Conservation (phyloP, 1,139 yeast species). For the Diutina pseudorugosa region DNA sequence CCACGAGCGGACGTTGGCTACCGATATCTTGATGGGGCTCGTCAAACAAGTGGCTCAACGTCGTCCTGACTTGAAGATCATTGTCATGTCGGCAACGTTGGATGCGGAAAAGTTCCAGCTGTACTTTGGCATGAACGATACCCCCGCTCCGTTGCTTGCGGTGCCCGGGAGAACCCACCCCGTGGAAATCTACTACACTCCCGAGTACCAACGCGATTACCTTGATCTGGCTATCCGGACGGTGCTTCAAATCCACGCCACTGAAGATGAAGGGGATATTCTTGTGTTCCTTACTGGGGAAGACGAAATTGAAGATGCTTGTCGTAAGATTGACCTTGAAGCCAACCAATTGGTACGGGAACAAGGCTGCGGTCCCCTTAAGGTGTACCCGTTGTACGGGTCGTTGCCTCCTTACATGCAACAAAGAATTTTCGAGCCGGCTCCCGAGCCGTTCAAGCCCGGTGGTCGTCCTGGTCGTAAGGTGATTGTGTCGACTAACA, state of each 20-base stretch:
- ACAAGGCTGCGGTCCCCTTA: constrained; percentile 78
- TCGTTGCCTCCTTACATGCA: constrained; percentile 94
- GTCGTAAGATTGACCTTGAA: constrained; percentile 76
- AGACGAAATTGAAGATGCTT: constrained; percentile 97
- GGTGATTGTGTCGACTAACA: constrained; percentile 87
- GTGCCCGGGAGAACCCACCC: constrained; percentile 98
- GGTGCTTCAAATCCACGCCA: constrained; percentile 90
- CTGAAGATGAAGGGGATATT: constrained; percentile 91
- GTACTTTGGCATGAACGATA: constrained; percentile 51
- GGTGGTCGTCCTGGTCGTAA: constrained; percentile 87
- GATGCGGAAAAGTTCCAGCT: constrained; percentile 93
- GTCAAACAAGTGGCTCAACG: constrained; percentile 69
- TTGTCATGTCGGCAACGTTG: constrained; percentile 94
- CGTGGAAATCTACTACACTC: constrained; percentile 92
- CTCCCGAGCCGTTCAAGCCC: constrained; percentile 52
- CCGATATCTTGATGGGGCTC: constrained; percentile 94
- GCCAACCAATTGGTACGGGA: constrained; percentile 83
- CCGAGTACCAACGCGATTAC: constrained; percentile 91
- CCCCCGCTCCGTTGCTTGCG: constrained; percentile 72
- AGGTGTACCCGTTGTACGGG: constrained; percentile 89
- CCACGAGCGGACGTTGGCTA: constrained; percentile 92
- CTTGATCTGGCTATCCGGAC: constrained; percentile 91
- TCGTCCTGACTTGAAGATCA: constrained; percentile 81
- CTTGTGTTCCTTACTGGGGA: constrained; percentile 89
- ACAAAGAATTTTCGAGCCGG: constrained; percentile 85